Percentiles rank a stretch among this genome's conserved stretches.
phyloP scores from a whole-genome alignment of 2,329 filamentous ascomycete genomes.

The Fusarium floridanum region DNA sequence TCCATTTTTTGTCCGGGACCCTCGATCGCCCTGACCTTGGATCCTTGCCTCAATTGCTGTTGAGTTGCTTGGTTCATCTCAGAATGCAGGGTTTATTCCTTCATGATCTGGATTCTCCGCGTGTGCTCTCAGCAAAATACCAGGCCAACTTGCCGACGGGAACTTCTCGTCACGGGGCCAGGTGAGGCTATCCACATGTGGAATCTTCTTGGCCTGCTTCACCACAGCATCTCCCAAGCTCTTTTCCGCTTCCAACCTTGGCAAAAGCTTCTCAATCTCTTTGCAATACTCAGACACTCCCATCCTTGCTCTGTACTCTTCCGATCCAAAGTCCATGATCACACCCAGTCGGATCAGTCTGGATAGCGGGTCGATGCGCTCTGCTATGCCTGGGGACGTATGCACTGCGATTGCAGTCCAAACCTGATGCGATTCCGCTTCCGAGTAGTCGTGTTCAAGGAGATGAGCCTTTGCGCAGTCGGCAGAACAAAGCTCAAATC shows the following conservation, averaged over 20 bases:
- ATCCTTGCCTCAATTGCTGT: background rate
- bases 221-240: constrained; percentile 47
- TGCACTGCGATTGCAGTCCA: constrained; percentile 55
- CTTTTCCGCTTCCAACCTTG: constrained; percentile 44
- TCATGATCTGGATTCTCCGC: constrained; percentile 46
- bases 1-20: background rate
- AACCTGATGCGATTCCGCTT: constrained; percentile 45
- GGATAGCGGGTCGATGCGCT: constrained; percentile 51
- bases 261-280: constrained; percentile 42
- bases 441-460: constrained; percentile 39
- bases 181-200: constrained; percentile 40
- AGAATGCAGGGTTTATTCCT: constrained; percentile 49
- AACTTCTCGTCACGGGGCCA: constrained; percentile 47
- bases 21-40: background rate
- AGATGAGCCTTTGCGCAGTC: constrained; percentile 49
- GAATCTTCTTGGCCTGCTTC: constrained; percentile 41
- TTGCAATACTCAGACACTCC: constrained; percentile 15
- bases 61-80: constrained; percentile 6
- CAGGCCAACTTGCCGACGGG: constrained; percentile 49
- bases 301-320: constrained; percentile 16
- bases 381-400: constrained; percentile 52
- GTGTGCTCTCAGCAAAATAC: constrained; percentile 48
- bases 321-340: constrained; percentile 48
- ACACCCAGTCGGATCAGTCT: constrained; percentile 50
- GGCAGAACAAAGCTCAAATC: constrained; percentile 54